Evolutionary conservation across 2,329 filamentous ascomycete genomes (phyloP), one percentile per base, ranked within the genome.

Genomic region (Fusarium continuum): DNA sequence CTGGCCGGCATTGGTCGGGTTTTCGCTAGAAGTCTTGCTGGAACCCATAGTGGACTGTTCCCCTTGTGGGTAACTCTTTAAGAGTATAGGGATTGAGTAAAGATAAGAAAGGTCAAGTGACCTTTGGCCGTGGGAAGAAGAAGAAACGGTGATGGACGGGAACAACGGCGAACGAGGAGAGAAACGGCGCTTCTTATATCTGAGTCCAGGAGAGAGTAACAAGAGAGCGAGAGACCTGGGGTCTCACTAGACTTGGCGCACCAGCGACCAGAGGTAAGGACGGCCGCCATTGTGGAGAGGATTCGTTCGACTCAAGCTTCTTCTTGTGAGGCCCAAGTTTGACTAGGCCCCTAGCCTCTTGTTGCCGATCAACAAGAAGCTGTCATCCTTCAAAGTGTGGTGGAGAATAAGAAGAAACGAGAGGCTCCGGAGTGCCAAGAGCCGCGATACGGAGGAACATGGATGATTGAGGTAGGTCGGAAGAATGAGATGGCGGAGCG

Each of bases 391-490:
- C 22, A 46, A n/a, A 36, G 51, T 26, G 58, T 43, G 32, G 56
- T 65, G 61, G 58, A 48, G 61, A 55, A n/a, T 16, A 38, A 17
- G 32, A 20, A 57, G 50, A 52, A 36, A 40, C 56, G 35, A 60
- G 60, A 65, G 39, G 48, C 31, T 31, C 56, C 41, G 53, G 43
- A 55, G 35, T 45, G 64, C 64, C 64, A 62, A 67, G 64, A 65
- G 46, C 40, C 45, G 52, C 52, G 51, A 68, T 56, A 66, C 59
- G 61, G 61, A 70, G 52, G 57, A 48, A 61, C 59, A 69, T 57
- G 64, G 64, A 58, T 58, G 55, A 55, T 59, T 65, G 58, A 52
- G 62, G 67, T 64, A 68, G 61, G 61, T 61, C 48, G 17, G 65
- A 65, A 41, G 47, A 38, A 14, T 44, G 46, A 41, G 41, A 51